These are phyloP conservation scores for Clavispora carvajalis DNA, from an alignment of 805 yeast genomes.

Conservation along the genomic window DNA sequence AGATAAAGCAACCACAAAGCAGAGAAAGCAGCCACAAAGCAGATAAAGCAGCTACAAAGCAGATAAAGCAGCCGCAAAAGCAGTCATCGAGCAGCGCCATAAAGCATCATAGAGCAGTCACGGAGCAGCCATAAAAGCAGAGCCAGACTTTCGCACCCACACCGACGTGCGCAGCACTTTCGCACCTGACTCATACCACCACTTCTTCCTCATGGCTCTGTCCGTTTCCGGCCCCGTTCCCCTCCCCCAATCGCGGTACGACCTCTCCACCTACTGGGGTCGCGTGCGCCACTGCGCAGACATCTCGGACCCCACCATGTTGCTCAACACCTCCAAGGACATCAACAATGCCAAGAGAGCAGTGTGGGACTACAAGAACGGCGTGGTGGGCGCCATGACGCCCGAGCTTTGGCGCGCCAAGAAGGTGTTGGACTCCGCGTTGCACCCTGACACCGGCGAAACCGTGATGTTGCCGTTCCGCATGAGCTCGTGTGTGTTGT, in stretches of 20 bases:
- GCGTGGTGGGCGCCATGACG: conserved; percentile 57
- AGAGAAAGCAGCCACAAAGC: too few relatives aligned
- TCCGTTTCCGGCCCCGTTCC: conserved; percentile 78
- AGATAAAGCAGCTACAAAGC: too few relatives aligned
- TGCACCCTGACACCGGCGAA: conserved; percentile 96
- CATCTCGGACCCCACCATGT: conserved; percentile 87
- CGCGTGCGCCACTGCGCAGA: conserved; percentile 93
- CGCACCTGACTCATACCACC: not conserved
- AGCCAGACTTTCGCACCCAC: too few relatives aligned
- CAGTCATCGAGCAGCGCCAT: too few relatives aligned
- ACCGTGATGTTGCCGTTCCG: conserved; percentile 90
- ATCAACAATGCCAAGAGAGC: conserved; percentile 59
- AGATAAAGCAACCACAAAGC: too few relatives aligned
- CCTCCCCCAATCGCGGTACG: conserved; percentile 76
- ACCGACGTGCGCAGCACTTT: not conserved
- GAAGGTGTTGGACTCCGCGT: conserved; percentile 79
- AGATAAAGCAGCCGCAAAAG: too few relatives aligned
- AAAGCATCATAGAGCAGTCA: too few relatives aligned
- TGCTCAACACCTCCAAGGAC: conserved; percentile 63
- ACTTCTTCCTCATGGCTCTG: conserved; percentile 61
- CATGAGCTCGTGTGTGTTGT: conserved; percentile 93
- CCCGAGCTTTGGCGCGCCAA: conserved; percentile 89
- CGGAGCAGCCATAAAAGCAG: too few relatives aligned
- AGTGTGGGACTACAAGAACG: conserved; percentile 70
- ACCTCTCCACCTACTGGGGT: conserved; percentile 82